These are phyloP conservation scores for Phytophthora podocarpi DNA, from an alignment of 352 stramenopile species.

Conservation along the genomic window DNA sequence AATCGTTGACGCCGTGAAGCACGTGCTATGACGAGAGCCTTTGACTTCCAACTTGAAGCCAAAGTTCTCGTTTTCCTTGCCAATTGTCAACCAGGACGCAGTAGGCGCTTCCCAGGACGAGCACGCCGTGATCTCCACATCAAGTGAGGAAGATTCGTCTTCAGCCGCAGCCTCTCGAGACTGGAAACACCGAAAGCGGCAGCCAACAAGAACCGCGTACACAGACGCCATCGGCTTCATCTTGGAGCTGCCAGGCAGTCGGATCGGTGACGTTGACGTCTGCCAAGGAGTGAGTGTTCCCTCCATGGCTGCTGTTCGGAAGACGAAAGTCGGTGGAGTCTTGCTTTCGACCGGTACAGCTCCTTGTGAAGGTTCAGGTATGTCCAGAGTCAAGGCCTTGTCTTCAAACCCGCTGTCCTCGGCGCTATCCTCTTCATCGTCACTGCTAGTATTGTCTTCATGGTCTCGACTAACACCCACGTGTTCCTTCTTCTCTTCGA, in stretches of 20 bases:
- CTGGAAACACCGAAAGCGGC: conserved; percentile 34
- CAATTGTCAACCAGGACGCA: conserved; percentile 19
- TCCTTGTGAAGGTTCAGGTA: no score
- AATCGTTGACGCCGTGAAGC: conserved; percentile 46
- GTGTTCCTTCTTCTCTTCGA: conserved; percentile 17
- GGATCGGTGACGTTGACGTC: conserved; percentile 21
- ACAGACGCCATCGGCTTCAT: conserved; percentile 23
- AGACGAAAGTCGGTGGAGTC: conserved; percentile 17
- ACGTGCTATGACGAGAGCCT: conserved; percentile 19
- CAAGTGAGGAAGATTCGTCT: conserved; percentile 24
- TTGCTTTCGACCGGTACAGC: background rate
- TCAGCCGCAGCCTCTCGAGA: conserved; percentile 28
- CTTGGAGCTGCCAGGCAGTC: conserved; percentile 25
- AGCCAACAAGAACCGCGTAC: conserved; percentile 49
- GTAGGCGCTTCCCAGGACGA: conserved; percentile 49
- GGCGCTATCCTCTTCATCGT: background rate
- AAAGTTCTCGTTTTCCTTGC: conserved; percentile 35
- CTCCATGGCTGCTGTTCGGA: conserved; percentile 52
- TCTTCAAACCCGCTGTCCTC: conserved; percentile 26
- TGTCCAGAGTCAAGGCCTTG: conserved; percentile 6
- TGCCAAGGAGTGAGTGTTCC: conserved; percentile 53
- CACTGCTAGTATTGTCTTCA: background rate
- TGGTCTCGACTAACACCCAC: background rate
- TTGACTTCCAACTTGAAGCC: conserved; percentile 49
- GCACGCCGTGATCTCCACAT: conserved; percentile 47